Base-by-base conservation (phyloP, 306 rosid species). In the Potentilla sterilis region DNA sequence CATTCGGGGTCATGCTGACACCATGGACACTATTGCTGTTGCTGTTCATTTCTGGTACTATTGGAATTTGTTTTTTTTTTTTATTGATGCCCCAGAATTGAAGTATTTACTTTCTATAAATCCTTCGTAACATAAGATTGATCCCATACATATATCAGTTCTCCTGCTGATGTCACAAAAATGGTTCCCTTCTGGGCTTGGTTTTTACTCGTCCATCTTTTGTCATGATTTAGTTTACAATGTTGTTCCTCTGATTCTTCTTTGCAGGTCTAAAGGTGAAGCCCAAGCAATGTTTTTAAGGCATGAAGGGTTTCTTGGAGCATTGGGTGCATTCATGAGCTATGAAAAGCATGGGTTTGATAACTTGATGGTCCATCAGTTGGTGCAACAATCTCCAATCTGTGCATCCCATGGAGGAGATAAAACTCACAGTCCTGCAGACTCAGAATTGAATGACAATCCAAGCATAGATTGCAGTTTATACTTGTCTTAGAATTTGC, bases 261-360 rank as follows among this genome's bases (percentile, higher is more conserved):
- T 65, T 77, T 79, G 9, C 83, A 95, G 99, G 99, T 95, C 99
- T 49, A 95, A 95, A 78, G 97, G 99, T 21, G 98, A 92, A 80
- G 96, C 96, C 3, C 86, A 90, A 81, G 99, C 98, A 35, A 86
- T 95, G 99, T 92, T 95, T 81, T 83, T 92, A 83, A 86, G 86
- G 71, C 98, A 92, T 19, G 97, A 95, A 89, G 99, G 99, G 77
- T 95, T 90, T 86, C 93, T 95, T 7, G 99, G 99, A 81, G 99
- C 92, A 65, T 75, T 95, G 73, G 97, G 99, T 64, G 88, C 99
- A 24, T 95, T 89, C 74, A 75, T 84, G 89, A 88, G 91, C 86
- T 90, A 89, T 59, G 92, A 89, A 65, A 89, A 89, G 73, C 89
- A 85, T 67, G 96, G 86, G 22, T 84, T 85, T 21, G 83, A 85